phyloP scores from a whole-genome alignment of 306 rosid species.

The Quercus alba region DNA sequence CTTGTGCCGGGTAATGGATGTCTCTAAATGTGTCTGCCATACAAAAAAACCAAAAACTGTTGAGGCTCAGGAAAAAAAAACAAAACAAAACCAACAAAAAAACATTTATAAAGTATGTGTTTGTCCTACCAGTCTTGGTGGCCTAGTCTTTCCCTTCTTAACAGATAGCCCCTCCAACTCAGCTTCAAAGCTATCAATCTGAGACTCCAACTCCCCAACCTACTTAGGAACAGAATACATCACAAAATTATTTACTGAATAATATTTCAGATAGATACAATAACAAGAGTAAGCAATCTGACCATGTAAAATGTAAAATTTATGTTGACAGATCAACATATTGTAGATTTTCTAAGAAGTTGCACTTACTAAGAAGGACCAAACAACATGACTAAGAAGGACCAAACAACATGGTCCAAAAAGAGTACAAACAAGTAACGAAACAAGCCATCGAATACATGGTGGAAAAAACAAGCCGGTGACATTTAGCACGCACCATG shows the following conservation, averaged over 20 bases:
- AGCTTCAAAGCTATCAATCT: conserved; percentile 94
- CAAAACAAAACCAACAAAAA: neutral
- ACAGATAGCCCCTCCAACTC: conserved; percentile 92
- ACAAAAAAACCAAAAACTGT: conserved; percentile 17
- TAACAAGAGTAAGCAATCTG: conserved; percentile 7
- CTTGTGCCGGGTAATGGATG: conserved; percentile 92
- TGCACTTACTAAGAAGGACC: neutral
- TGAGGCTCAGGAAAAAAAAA: neutral
- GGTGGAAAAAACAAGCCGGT: too few relatives aligned
- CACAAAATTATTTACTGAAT: conserved; percentile 13
- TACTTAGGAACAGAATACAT: conserved; percentile 29
- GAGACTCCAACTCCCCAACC: conserved; percentile 94
- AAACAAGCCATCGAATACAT: neutral
- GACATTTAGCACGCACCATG: too few relatives aligned
- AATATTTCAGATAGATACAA: conserved; percentile 2
- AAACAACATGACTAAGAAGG: neutral
- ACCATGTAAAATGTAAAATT: neutral
- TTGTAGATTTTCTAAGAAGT: neutral
- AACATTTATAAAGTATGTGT: conserved; percentile 2
- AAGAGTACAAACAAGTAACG: neutral
- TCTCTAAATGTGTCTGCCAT: conserved; percentile 76
- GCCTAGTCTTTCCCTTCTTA: conserved; percentile 86
- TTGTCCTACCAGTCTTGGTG: conserved; percentile 83
- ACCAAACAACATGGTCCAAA: neutral
- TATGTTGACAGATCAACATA: neutral